Conservation (phyloP, 2,329 filamentous ascomycete species). For the Aspergillus glaucus region DNA sequence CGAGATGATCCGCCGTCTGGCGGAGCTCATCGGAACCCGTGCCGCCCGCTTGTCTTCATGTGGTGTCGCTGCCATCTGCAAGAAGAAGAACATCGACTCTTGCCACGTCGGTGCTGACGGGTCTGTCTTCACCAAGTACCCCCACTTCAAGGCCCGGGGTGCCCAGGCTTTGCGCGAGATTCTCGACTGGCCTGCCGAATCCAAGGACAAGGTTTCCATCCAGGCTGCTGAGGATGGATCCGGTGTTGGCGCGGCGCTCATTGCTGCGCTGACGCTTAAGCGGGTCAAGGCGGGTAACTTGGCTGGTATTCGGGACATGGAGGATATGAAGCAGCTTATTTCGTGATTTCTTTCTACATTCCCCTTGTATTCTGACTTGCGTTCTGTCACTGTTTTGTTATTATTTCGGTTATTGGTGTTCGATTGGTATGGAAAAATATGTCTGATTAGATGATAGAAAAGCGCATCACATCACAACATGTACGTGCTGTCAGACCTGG, state of each 20-base stretch:
- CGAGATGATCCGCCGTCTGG: constrained; percentile 78
- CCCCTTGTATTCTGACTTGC: neutral
- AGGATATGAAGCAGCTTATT: constrained; percentile 30
- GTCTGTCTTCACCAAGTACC: constrained; percentile 98
- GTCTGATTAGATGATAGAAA: neutral
- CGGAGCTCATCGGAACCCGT: constrained; percentile 91
- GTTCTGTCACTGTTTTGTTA: no score
- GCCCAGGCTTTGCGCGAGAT: constrained; percentile 89
- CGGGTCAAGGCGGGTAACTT: constrained; percentile 54
- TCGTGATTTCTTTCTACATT: constrained; percentile 3
- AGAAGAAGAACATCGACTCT: constrained; percentile 81
- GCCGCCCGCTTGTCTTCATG: constrained; percentile 89
- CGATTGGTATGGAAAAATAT: neutral
- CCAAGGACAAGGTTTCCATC: constrained; percentile 81
- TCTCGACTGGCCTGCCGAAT: constrained; percentile 82
- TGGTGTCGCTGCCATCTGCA: constrained; percentile 92
- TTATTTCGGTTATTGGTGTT: no score
- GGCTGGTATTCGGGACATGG: constrained; percentile 50
- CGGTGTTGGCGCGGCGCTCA: constrained; percentile 93
- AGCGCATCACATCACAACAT: no score
- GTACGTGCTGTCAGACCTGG: no score
- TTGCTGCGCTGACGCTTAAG: constrained; percentile 67
- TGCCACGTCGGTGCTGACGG: constrained; percentile 97
- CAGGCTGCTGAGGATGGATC: constrained; percentile 89
- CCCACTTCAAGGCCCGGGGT: constrained; percentile 90